Evolutionary conservation across 1,284 basidiomycete genomes (phyloP), one percentile per base, ranked within the genome.

Genomic region (Cutaneotrichosporon cutaneum): DNA sequence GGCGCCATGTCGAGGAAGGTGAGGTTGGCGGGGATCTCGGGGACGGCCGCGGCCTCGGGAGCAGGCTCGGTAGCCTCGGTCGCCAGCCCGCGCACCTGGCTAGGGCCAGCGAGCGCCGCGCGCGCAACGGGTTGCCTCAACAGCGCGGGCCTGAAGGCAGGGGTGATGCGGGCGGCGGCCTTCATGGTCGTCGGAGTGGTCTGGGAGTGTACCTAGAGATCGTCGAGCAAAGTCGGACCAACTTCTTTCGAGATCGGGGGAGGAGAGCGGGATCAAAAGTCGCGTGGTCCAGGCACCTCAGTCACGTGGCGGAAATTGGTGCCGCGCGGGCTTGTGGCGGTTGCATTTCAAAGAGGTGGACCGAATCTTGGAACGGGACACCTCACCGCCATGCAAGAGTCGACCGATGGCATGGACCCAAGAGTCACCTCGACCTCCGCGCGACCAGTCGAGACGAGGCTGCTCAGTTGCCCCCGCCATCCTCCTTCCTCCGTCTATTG

Each of bases 1-100:
- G 61, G 52, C 21, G 52, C 60, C 18, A 70, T 48, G 56, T 70
- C 70, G 58, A 70, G 67, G 33, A 71, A 73, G n/a, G 62, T 59
- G 18, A 72, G 58, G 65, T 73, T 73, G 21, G 69, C 57, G 4
- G 72, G 72, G 26, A 70, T 33, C 24, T 22, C 50, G 6, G 50
- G 4, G 10, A 21, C 32, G 4, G 33, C 14, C 11, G 16, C 16
- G 11, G 33, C 16, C 32, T 30, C 51, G 32, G 32, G 32, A 2
- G 21, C 51, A 24, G 51, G 30, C n/a, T 27, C 32, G 22, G 54
- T n/a, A 11, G 24, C 24, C 18, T 26, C 54, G 7, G 54, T 56
- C 54, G 54, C 27, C 36, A 48, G 26, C 13, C 24, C 36, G 57
- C 56, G 56, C 33, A 58, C 32, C 33, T 22, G 33, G 45, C 45